A percentile compares a stretch with the other conserved stretches of the same genome.
phyloP scores from a whole-genome alignment of 2,329 filamentous ascomycete species.

The Aschersonia sp. region DNA sequence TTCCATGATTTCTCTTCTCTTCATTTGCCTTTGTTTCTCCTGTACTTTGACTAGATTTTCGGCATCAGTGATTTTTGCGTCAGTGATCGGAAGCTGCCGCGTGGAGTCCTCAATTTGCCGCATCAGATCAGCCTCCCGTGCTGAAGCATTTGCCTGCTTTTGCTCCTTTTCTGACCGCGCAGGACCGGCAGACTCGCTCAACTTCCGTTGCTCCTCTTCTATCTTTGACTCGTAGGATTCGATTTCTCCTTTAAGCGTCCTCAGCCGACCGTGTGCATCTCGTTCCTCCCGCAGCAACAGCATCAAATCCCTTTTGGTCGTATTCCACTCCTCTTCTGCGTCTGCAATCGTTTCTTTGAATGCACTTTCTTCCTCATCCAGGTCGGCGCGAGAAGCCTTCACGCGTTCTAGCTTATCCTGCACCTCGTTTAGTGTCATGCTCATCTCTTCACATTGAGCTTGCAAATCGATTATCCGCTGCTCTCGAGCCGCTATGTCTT shows the following conservation, averaged over 20 bases:
- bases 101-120: constrained; percentile 13
- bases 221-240: constrained; percentile 32
- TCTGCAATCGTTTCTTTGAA: constrained; percentile 27
- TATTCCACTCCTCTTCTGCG: constrained; percentile 36
- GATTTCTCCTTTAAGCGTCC: constrained; percentile 32
- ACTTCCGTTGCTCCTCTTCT: constrained; percentile 39
- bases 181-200: constrained; percentile 57
- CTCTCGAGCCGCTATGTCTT: constrained; percentile 12
- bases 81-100: constrained; percentile 17
- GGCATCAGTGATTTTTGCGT: constrained; percentile 16
- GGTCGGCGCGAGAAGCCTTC: constrained; percentile 22
- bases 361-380: constrained; percentile 30
- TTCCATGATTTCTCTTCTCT: constrained; percentile 37
- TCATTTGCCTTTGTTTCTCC: constrained; percentile 20
- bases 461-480: constrained; percentile 14
- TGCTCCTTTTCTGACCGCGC: constrained; percentile 49
- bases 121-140: constrained; percentile 12
- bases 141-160: constrained; percentile 22
- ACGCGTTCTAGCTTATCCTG: constrained; percentile 29
- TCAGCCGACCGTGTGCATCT: constrained; percentile 44
- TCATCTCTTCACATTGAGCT: constrained; percentile 22
- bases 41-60: constrained; percentile 15
- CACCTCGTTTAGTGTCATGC: constrained; percentile 30
- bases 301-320: constrained; percentile 36
- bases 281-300: constrained; percentile 49